Conservation (phyloP, 1,139 yeast species). For the Scheffersomyces parashehatae region DNA sequence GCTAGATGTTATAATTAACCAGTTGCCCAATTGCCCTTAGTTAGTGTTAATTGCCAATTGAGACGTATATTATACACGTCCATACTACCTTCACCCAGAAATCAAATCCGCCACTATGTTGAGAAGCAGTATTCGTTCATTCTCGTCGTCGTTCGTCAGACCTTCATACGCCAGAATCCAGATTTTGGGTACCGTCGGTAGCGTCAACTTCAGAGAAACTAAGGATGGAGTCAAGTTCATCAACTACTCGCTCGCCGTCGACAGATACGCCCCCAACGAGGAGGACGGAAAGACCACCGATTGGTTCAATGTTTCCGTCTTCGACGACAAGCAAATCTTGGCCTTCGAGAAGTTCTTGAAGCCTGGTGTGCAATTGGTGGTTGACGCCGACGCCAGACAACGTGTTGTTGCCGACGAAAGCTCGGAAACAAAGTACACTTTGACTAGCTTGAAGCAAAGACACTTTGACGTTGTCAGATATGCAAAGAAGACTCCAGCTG, state of each 20-base stretch:
- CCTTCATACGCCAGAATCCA: conserved; percentile 43
- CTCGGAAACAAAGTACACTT: conserved; percentile 31
- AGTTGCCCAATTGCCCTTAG: no score
- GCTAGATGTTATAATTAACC: no score
- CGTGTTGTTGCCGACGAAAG: conserved; percentile 35
- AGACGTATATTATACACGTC: no score
- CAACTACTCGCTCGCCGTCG: conserved; percentile 47
- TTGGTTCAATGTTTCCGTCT: conserved; percentile 46
- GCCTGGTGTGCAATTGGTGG: conserved; percentile 44
- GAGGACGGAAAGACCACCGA: conserved; percentile 35
- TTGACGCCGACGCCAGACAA: conserved; percentile 44
- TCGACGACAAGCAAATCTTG: conserved; percentile 38
- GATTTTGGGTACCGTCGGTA: conserved; percentile 46
- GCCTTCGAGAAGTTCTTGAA: conserved; percentile 42
- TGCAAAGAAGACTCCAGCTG: conserved; percentile 26
- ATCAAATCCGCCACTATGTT: conserved; percentile 19
- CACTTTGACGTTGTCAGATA: conserved; percentile 41
- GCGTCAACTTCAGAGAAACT: conserved; percentile 38
- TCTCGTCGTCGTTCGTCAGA: conserved; percentile 33
- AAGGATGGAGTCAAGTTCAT: conserved; percentile 39
- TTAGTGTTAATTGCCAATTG: no score
- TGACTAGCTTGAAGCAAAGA: conserved; percentile 37
- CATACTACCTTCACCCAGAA: no score
- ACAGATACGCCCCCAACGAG: conserved; percentile 34
- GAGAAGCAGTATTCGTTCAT: conserved; percentile 33